These are phyloP conservation scores for Polytrichum formosum DNA, from an alignment of 225 moss, liverwort and hornwort species.

Conservation along the genomic window DNA sequence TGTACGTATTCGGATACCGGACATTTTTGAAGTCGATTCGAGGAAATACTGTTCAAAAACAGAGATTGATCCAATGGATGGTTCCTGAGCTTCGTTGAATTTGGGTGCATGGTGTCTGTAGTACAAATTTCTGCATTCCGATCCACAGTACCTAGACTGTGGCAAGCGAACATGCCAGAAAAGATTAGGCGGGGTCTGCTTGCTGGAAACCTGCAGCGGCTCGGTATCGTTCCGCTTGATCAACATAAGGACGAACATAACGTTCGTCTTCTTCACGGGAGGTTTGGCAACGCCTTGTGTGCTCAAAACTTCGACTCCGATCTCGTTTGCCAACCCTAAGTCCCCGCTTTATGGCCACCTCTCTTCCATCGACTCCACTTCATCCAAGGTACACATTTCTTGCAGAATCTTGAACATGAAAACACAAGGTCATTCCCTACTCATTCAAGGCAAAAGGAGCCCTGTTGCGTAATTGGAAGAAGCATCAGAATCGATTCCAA, in stretches of 20 bases:
- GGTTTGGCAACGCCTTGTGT: conserved; percentile 48
- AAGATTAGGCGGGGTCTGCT: not conserved
- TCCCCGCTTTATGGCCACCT: conserved; percentile 58
- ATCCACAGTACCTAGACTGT: conserved; percentile 40
- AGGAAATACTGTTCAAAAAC: too few relatives aligned
- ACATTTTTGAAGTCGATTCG: too few relatives aligned
- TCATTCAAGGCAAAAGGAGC: too few relatives aligned
- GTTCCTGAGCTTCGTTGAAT: too few relatives aligned
- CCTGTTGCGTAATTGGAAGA: too few relatives aligned
- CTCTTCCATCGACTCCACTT: conserved; percentile 46
- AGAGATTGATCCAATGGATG: too few relatives aligned
- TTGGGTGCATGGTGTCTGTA: conserved; percentile 10
- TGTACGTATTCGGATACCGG: too few relatives aligned
- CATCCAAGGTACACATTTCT: conserved; percentile 28
- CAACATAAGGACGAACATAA: conserved; percentile 50
- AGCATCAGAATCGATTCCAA: too few relatives aligned
- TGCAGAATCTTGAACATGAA: too few relatives aligned
- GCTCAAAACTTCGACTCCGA: conserved; percentile 21
- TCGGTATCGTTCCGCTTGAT: conserved; percentile 62
- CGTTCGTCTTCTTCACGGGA: conserved; percentile 45
- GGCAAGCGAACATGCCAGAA: conserved; percentile 22
- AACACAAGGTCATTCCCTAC: too few relatives aligned
- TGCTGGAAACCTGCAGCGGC: conserved; percentile 37
- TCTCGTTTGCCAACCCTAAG: conserved; percentile 48
- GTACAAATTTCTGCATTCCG: conserved; percentile 37